Base-by-base conservation (phyloP, 148 eudicot genomes). In the Cornus florida region DNA sequence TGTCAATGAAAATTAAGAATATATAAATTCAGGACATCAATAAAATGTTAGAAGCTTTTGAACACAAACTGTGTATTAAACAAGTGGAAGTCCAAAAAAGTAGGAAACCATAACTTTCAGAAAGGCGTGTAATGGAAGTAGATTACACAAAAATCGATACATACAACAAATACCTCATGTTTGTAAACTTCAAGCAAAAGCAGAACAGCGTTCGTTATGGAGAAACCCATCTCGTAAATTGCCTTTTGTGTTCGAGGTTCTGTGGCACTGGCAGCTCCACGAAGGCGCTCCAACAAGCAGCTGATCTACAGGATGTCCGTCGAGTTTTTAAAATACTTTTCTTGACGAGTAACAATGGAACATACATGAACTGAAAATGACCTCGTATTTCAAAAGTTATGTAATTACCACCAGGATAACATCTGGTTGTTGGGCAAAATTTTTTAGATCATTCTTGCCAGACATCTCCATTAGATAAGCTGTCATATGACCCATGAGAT, bases 241-340 rank as follows among this genome's bases (percentile, higher is more conserved):
- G 99, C 98, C 84, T 87, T 92, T 82, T 91, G 98, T 56, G 91
- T 93, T 77, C 95, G 89, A 82, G 99, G 94, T 84, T 96, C 97
- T 72, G 95, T 88, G 67, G 97, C 99, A 86, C 93, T 85, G 70
- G 98, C 92, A 87, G 90, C 94, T 81, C 99, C 99, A 83, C 97
- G 95, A 81, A 96, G 91, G 68, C 99, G 92, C 83, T 96, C 99
- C 84, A 93, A 84, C 83, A 93, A 83, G 89, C 98, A 96, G 78
- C 89, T 90, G 72, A 93, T 92, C 99, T 96, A 83, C 70, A 65
- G 67, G 66, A 77, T 71, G 67, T 83, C 50, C 71, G 76, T 76
- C 11, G 76, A 22, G 48, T 20, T 46, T 39, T 10, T 11, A 67
- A 53, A 23, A 16, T 56, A 69, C 17, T n/a, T 38, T 20, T 77